phyloP scores from a whole-genome alignment of 2,329 filamentous ascomycete genomes.

The Penicillium sp. region DNA sequence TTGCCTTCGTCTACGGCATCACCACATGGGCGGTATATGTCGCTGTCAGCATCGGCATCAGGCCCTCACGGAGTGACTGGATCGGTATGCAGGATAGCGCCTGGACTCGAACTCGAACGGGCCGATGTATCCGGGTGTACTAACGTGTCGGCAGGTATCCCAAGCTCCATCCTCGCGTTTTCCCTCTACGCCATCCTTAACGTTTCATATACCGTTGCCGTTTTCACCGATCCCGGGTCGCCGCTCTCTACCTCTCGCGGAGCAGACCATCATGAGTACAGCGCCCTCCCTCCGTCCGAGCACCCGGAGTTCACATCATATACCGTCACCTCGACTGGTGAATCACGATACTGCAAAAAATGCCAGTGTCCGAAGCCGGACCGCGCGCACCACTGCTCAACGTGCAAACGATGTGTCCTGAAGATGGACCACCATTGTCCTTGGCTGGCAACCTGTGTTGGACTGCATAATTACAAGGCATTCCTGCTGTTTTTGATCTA shows the following conservation, averaged over 20 bases:
- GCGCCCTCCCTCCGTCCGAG: conserved; percentile 73
- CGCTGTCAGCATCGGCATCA: conserved; percentile 68
- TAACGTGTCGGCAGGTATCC: conserved; percentile 31
- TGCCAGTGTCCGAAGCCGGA: conserved; percentile 94
- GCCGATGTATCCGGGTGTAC: background rate
- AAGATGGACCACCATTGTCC: conserved; percentile 99
- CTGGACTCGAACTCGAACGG: background rate
- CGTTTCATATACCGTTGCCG: conserved; percentile 86
- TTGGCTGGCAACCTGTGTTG: conserved; percentile 95
- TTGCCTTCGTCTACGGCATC: conserved; percentile 82
- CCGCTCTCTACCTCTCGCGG: conserved; percentile 45
- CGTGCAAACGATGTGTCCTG: conserved; percentile 87
- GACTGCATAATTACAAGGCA: conserved; percentile 90
- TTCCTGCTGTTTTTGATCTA: conserved; percentile 93
- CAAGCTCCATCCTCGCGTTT: conserved; percentile 64
- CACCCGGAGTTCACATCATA: conserved; percentile 67
- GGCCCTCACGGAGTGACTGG: conserved; percentile 51
- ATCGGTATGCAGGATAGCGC: conserved; percentile 33
- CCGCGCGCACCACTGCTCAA: conserved; percentile 94
- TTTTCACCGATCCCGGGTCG: conserved; percentile 85
- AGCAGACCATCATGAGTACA: conserved; percentile 57
- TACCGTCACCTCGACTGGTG: conserved; percentile 89
- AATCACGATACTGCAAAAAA: conserved; percentile 92
- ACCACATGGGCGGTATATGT: conserved; percentile 96
- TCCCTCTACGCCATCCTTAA: conserved; percentile 76